Conservation (phyloP, 1,284 basidiomycete genomes). For the Ganoderma sinense region DNA sequence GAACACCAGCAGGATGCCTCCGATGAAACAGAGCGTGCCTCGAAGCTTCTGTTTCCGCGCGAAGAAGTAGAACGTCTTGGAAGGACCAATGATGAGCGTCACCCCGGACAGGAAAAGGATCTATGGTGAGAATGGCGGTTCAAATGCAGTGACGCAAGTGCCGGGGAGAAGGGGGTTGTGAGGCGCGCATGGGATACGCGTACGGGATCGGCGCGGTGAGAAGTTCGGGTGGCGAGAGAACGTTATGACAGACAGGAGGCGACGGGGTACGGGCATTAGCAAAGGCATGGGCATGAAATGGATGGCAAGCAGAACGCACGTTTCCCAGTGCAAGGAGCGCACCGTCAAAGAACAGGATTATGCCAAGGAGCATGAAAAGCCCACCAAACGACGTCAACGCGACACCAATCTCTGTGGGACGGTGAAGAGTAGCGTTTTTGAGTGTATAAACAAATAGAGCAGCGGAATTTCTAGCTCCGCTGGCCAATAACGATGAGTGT, state of each 20-base stretch:
- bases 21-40: constrained; percentile 92
- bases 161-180: background rate
- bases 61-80: constrained; percentile 99
- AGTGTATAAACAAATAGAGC: background rate
- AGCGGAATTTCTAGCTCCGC: background rate
- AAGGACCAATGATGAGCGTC: constrained; percentile 93
- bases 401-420: constrained; percentile 86
- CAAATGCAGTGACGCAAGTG: background rate
- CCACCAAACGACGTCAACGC: constrained; percentile 97
- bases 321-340: constrained; percentile 97
- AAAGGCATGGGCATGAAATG: background rate
- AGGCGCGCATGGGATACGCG: background rate
- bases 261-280: background rate
- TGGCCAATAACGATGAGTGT: background rate
- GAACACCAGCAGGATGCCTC: constrained; percentile 89
- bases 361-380: constrained; percentile 95
- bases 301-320: constrained; percentile 52
- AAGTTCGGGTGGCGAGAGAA: background rate
- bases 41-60: constrained; percentile 95
- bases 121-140: constrained; percentile 49
- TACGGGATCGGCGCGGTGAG: background rate
- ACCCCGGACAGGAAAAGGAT: constrained; percentile 92
- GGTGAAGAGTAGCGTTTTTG: background rate
- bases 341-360: constrained; percentile 97
- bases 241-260: background rate